Evolutionary conservation across 176 grass and related monocot genomes (phyloP).

Genomic region (Avena eriantha): DNA sequence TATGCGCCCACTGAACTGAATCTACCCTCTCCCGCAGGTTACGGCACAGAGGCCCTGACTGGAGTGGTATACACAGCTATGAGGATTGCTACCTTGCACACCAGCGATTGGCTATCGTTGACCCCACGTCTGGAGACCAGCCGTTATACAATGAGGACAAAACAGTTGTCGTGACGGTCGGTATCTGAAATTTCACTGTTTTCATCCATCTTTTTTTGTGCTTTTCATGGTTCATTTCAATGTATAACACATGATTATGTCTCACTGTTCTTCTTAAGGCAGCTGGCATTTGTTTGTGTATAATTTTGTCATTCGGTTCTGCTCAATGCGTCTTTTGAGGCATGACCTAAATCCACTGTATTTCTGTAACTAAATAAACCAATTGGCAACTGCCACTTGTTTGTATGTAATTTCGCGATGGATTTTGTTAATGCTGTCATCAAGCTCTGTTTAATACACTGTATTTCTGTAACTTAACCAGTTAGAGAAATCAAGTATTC

Average conservation of each 20-base stretch:
- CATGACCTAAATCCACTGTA: neutral
- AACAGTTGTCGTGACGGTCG: conserved; percentile 89
- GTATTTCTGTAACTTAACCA: conserved; percentile 18
- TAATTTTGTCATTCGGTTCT: neutral
- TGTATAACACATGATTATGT: neutral
- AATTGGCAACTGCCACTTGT: neutral
- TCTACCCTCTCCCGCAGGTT: conserved; percentile 55
- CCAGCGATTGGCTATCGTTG: conserved; percentile 88
- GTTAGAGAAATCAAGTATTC: neutral
- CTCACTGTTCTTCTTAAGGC: neutral
- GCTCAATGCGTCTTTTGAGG: neutral
- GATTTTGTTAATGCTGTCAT: neutral
- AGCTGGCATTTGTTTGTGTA: conserved; percentile 32
- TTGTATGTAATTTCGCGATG: neutral
- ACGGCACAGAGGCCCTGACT: conserved; percentile 92
- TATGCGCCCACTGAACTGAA: conserved; percentile 33
- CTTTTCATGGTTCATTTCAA: neutral
- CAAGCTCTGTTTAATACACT: neutral
- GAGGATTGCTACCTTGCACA: conserved; percentile 94
- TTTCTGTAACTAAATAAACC: neutral
- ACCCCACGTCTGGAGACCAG: conserved; percentile 93
- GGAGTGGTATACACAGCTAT: conserved; percentile 87
- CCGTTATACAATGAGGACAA: conserved; percentile 95
- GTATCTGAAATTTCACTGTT: conserved; percentile 46
- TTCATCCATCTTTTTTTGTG: neutral